Conservation (phyloP, 768 basidiomycete species). For the Russula earlei region DNA sequence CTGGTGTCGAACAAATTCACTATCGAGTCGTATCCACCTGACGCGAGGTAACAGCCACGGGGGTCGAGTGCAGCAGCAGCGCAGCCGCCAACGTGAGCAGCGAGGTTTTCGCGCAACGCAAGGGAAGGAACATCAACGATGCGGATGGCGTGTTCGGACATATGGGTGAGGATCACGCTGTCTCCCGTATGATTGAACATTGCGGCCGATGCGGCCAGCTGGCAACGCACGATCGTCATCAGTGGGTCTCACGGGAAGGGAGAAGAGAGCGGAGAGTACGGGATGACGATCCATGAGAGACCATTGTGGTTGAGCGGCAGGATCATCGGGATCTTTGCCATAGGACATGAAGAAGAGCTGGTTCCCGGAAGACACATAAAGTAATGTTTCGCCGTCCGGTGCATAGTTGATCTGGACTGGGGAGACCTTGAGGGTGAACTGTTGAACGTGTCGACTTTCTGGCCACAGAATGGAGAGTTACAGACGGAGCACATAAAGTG, state of each 20-base stretch:
- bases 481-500: not conserved
- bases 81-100: slow-evolving; percentile 77
- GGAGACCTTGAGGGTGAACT: slow-evolving; percentile 45
- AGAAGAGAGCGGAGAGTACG: not conserved
- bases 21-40: slow-evolving; percentile 75
- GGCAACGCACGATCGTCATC: not conserved
- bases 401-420: slow-evolving; percentile 62
- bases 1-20: slow-evolving; percentile 70
- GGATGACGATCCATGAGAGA: slow-evolving; percentile 26
- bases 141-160: slow-evolving; percentile 54
- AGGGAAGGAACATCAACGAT: slow-evolving; percentile 63
- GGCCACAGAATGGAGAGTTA: not conserved
- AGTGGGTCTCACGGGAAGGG: not conserved
- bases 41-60: slow-evolving; percentile 70
- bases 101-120: slow-evolving; percentile 46
- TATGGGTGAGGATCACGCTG: slow-evolving; percentile 56
- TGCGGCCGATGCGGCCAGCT: slow-evolving; percentile 53
- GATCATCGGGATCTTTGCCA: slow-evolving; percentile 43
- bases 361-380: slow-evolving; percentile 53
- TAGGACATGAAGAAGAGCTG: slow-evolving; percentile 53
- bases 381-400: slow-evolving; percentile 57
- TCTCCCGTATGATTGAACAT: slow-evolving; percentile 73
- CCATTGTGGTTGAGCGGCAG: slow-evolving; percentile 40
- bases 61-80: slow-evolving; percentile 69
- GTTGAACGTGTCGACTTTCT: slow-evolving; percentile 68